Conservation (phyloP, 371 early-diverging fungal species). For the Apophysomyces sp. region DNA sequence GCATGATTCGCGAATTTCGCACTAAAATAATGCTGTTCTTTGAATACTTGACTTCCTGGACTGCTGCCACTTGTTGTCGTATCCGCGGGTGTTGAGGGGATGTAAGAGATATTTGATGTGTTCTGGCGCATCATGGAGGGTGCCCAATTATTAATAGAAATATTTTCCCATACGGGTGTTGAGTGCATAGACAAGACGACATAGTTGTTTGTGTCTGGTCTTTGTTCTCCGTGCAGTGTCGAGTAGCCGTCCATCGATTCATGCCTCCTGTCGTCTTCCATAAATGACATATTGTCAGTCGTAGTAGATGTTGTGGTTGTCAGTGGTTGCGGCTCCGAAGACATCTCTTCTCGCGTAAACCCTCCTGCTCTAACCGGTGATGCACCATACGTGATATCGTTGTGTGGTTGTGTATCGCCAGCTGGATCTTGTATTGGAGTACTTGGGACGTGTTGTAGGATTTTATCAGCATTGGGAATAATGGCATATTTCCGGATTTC, state of each 20-base stretch:
- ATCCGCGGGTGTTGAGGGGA: background rate
- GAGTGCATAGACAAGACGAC: background rate
- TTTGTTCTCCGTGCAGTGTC: background rate
- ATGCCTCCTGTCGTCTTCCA: background rate
- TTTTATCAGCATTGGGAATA: constrained; percentile 37
- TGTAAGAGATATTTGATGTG: background rate
- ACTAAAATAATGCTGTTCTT: background rate
- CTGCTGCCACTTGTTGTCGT: background rate
- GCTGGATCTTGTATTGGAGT: background rate
- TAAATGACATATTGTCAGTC: background rate
- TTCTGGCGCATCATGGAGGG: background rate
- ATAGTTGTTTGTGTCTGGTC: background rate
- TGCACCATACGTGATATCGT: background rate
- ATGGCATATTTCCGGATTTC: constrained; percentile 22
- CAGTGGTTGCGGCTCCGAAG: background rate
- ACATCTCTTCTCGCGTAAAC: background rate
- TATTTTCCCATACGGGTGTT: background rate
- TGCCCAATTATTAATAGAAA: background rate
- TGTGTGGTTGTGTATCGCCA: background rate
- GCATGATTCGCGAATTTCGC: background rate
- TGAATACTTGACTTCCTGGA: background rate
- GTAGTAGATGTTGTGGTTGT: background rate
- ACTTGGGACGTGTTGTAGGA: constrained; percentile 23
- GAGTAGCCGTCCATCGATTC: background rate
- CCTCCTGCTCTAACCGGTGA: background rate